phyloP scores from a whole-genome alignment of 2,329 filamentous ascomycete species.

The Botryotinia narcissicola region DNA sequence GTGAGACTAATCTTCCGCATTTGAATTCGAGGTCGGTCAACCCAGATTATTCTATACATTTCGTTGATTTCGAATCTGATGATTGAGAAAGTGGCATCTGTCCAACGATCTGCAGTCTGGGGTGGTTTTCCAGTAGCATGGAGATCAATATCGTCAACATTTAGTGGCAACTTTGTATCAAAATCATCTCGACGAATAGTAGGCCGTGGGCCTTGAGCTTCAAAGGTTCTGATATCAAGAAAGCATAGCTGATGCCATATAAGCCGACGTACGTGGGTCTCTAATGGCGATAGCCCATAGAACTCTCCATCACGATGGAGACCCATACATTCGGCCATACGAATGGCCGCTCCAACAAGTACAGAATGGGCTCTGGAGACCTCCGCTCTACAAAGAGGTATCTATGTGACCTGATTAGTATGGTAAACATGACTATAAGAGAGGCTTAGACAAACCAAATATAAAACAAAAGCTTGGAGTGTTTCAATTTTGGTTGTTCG shows the following conservation, averaged over 20 bases:
- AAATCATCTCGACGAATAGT: conserved; percentile 72
- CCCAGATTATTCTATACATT: conserved; percentile 68
- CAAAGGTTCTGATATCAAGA: conserved; percentile 71
- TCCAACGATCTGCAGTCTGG: conserved; percentile 51
- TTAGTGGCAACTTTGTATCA: conserved; percentile 69
- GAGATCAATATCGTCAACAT: conserved; percentile 67
- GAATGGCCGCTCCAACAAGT: conserved; percentile 67
- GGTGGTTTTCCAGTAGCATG: conserved; percentile 45
- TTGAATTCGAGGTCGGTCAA: conserved; percentile 65
- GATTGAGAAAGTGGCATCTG: conserved; percentile 63
- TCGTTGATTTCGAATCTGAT: conserved; percentile 73
- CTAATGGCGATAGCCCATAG: conserved; percentile 64
- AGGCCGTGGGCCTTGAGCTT: conserved; percentile 69
- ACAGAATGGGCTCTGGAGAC: conserved; percentile 72
- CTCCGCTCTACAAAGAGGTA: conserved; percentile 69
- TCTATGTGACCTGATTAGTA: conserved; percentile 44
- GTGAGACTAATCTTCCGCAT: conserved; percentile 60
- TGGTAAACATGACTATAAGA: background rate
- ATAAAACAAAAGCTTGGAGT: conserved; percentile 74
- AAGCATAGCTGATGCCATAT: conserved; percentile 79
- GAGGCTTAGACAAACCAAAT: conserved; percentile 53
- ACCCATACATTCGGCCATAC: conserved; percentile 75
- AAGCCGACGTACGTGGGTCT: conserved; percentile 68
- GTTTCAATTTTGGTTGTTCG: conserved; percentile 71
- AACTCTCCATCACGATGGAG: conserved; percentile 64